Base-by-base conservation (phyloP, 768 basidiomycete species). In the Lactifluus piperatus region DNA sequence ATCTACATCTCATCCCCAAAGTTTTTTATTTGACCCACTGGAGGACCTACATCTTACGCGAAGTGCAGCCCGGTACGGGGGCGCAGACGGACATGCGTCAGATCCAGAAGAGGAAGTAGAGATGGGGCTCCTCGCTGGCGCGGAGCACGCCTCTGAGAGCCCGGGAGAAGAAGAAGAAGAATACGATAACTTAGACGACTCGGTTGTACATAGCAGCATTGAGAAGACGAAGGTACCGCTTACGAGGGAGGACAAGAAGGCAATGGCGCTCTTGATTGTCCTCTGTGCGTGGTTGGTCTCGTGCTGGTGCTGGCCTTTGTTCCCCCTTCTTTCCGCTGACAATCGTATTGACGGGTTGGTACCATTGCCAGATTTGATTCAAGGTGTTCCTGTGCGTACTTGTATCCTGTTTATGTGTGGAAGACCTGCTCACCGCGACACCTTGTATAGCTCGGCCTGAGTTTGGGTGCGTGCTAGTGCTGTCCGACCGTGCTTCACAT, bases 321-420 rank as follows among this genome's bases (percentile, higher is more conserved):
- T n/a, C n/a, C n/a, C n/a, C n/a, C n/a, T 20, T 39, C 1, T 8
- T 53, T 41, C 30, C 24, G 39, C 56, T 50, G 48, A 57, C 39
- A 24, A n/a, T 13, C 29, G 22, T 20, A 22, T 37, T 48, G 46
- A 13, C 20, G 22, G 14, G 26, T 30, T n/a, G n/a, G 4, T 11
- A 20, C 26, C 27, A 5, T 20, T 30, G 20, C 57, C 13, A 80
- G 79, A 73, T 66, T 68, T 77, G 29, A 72, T 81, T 5, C 94
- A 97, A 72, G 94, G 94, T 44, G 84, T 95, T 65, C 94, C 94
- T 56, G 91, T 97, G 71, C 68, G 85, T 78, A 18, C 14, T 3
- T 62, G 29, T 54, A 43, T 22, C 2, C 11, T 13, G 1, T 18
- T n/a, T 16, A 2, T 26, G 22, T 16, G 36, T n/a, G 3, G 16